Percentiles rank a stretch among this genome's conserved stretches.
Evolutionary conservation across 768 basidiomycete genomes (phyloP).

Genomic region (Lactarius akahatsu): DNA sequence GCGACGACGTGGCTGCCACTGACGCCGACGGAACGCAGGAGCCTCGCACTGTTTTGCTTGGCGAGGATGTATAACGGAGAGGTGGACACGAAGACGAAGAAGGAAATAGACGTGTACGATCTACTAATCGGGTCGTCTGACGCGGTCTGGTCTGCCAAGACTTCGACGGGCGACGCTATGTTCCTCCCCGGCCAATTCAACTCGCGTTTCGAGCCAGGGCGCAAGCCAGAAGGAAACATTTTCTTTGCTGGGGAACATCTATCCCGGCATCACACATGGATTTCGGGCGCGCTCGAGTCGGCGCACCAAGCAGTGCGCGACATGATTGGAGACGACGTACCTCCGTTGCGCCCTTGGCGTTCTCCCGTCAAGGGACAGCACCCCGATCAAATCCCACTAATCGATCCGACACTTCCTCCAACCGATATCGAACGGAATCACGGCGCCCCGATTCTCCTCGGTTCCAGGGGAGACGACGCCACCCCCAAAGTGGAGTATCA

Average conservation of each 20-base stretch:
- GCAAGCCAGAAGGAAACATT: conserved; percentile 31
- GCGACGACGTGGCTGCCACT: conserved; percentile 30
- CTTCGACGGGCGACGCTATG: conserved; percentile 35
- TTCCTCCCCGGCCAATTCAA: conserved; percentile 35
- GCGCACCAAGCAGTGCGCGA: background rate
- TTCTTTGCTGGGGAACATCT: conserved; percentile 35
- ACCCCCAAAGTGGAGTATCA: background rate
- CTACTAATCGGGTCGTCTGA: conserved; percentile 31
- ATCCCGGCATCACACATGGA: conserved; percentile 35
- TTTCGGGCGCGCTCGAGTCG: conserved; percentile 32
- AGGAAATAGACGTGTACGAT: conserved; percentile 27
- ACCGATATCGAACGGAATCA: background rate
- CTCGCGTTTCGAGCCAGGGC: conserved; percentile 29
- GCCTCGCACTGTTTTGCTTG: conserved; percentile 29
- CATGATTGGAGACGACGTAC: background rate
- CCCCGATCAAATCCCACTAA: background rate
- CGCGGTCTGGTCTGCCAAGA: conserved; percentile 31
- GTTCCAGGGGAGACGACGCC: background rate
- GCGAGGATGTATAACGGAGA: conserved; percentile 28
- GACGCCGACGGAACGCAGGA: conserved; percentile 28
- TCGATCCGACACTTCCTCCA: background rate
- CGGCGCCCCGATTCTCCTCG: conserved; percentile 1
- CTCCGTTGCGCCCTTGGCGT: background rate
- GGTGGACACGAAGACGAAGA: conserved; percentile 14
- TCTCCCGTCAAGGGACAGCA: background rate